phyloP scores from a whole-genome alignment of 441 rosid species.

The Rhodomyrtus psidioides region DNA sequence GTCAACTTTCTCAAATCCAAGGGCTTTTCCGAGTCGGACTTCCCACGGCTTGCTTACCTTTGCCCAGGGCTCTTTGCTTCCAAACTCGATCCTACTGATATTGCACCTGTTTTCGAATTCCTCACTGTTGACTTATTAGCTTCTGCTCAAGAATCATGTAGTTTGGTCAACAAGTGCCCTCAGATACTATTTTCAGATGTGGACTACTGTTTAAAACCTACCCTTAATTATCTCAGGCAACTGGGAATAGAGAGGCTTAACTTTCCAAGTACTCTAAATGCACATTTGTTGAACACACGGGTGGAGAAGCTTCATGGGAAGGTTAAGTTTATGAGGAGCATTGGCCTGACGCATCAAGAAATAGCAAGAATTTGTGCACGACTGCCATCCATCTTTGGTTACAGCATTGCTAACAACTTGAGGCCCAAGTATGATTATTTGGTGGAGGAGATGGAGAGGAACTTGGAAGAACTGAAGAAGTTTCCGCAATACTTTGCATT shows the following conservation, averaged over 20 bases:
- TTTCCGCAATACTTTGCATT: constrained; percentile 78
- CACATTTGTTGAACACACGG: constrained; percentile 57
- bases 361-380: constrained; percentile 51
- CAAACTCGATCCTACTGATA: constrained; percentile 25
- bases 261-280: constrained; percentile 47
- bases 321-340: constrained; percentile 44
- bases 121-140: constrained; percentile 41
- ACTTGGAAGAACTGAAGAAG: constrained; percentile 48
- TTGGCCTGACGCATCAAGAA: constrained; percentile 49
- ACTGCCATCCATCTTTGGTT: constrained; percentile 66
- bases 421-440: constrained; percentile 56
- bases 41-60: constrained; percentile 42
- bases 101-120: constrained; percentile 70
- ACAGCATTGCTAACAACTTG: constrained; percentile 52
- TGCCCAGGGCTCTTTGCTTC: constrained; percentile 59
- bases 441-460: constrained; percentile 54
- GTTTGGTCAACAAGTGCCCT: constrained; percentile 52
- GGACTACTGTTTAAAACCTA: constrained; percentile 62
- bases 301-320: constrained; percentile 43
- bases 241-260: constrained; percentile 50
- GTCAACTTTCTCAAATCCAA: constrained; percentile 53
- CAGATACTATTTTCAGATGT: constrained; percentile 53
- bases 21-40: constrained; percentile 53
- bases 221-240: constrained; percentile 51
- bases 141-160: constrained; percentile 37